Base-by-base conservation (phyloP, 495 filamentous ascomycete genomes). In the Xylaria castorea region DNA sequence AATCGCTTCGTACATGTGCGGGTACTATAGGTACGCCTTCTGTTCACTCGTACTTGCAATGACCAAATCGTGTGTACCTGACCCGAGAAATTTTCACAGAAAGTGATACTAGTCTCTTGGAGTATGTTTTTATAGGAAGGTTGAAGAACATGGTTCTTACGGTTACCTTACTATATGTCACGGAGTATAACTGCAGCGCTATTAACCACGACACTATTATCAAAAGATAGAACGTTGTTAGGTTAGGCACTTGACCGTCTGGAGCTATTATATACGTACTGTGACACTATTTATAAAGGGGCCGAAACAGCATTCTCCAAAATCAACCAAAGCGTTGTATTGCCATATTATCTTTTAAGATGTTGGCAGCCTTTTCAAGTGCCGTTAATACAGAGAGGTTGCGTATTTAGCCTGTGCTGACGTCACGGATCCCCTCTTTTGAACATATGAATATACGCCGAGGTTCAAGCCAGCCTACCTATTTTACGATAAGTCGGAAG, bases 331-430 rank as follows among this genome's bases (percentile, higher is more conserved):
- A 32, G 25, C 27, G 3, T 8, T 30, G 25, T 30, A 27, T 30
- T 27, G 22, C 11, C 14, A 3, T 55, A 55, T 27, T 6, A 27
- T 55, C 3, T 14, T 27, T 25, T 55, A 5, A 57, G 22, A 14
- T 18, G 27, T 16, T 32, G 4, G 12, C 53, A 32, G 53, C 14
- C 12, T 20, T 18, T 57, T 32, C 18, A 57, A 57, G 5, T 57
- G 53, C 53, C 53, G 53, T 57, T 32, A 12, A 27, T 57, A 32
- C 14, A 9, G 27, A 9, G 27, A 57, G 1, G 4, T 57, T 57
- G 25, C 32, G 53, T 57, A 68, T 68, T 68, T 68, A 68, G 66
- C 50, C 66, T 68, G 16, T 68, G 66, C 66, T 68, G 66, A 68
- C 66, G 66, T 68, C 66, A 68, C 27, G 16, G 1, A 55, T 68